Percentiles rank a stretch among this genome's conserved stretches.
Evolutionary conservation across 768 basidiomycete species (phyloP).

Genomic region (Fistulinella prunicolor): DNA sequence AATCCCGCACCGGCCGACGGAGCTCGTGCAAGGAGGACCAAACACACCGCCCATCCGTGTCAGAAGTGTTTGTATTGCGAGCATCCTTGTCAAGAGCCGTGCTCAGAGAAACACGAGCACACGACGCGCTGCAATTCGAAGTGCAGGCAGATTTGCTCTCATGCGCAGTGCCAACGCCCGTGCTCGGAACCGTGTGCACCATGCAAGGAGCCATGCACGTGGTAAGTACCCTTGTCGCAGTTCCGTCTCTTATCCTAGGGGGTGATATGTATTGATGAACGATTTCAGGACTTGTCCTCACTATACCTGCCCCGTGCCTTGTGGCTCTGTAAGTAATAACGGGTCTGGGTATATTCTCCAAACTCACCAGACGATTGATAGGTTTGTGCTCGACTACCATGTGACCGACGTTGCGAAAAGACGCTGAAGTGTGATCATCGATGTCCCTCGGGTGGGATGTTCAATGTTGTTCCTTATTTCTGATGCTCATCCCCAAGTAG

Average conservation of each 20-base stretch:
- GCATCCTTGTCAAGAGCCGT: slow-evolving; percentile 48
- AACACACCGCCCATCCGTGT: slow-evolving; percentile 49
- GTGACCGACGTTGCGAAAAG: slow-evolving; percentile 51
- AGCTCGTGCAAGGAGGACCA: slow-evolving; percentile 22
- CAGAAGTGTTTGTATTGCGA: slow-evolving; percentile 51
- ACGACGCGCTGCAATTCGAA: slow-evolving; percentile 41
- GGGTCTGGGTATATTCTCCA: not conserved
- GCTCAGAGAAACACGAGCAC: slow-evolving; percentile 51
- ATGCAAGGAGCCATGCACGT: slow-evolving; percentile 60
- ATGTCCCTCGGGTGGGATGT: slow-evolving; percentile 59
- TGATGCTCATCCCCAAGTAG: slow-evolving; percentile 31
- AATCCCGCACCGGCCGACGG: not conserved
- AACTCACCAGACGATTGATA: slow-evolving; percentile 20
- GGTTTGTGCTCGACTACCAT: slow-evolving; percentile 66
- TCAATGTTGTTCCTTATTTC: not conserved
- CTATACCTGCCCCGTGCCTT: slow-evolving; percentile 54
- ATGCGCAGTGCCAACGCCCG: slow-evolving; percentile 44
- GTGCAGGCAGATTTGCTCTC: slow-evolving; percentile 55
- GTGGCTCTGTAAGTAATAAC: slow-evolving; percentile 57
- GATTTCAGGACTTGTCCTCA: slow-evolving; percentile 52
- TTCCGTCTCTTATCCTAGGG: too few species aligned
- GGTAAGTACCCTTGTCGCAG: slow-evolving; percentile 37
- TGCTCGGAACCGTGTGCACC: slow-evolving; percentile 60
- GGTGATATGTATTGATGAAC: slow-evolving; percentile 1
- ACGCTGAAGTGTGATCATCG: slow-evolving; percentile 56